Base-by-base conservation (phyloP, 495 filamentous ascomycete species). In the Corynascus novoguineensis region DNA sequence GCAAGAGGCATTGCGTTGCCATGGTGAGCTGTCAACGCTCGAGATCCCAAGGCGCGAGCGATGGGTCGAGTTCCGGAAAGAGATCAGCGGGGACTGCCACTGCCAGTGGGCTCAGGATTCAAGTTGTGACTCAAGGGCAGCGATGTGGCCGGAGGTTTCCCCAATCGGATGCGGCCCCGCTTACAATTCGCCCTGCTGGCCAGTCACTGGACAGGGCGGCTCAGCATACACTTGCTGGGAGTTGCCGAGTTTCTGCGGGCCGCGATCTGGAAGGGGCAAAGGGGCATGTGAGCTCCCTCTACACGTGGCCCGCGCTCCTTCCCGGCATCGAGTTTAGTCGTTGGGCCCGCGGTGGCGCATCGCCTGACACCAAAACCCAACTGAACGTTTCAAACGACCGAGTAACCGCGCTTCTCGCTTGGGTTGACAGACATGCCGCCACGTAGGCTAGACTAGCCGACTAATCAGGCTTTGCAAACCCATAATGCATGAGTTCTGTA, bases 151-250 rank as follows among this genome's bases (percentile, higher is more conserved):
- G 34, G 15, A 5, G 24, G 8, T 28, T 55, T n/a, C n/a, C 49
- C 62, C 62, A 60, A 64, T 61, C 62, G 53, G 57, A 57, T 51
- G 24, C 32, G 6, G 50, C 46, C 45, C 57, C 63, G 53, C 59
- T 31, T 37, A 47, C 38, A 15, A 41, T 45, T 55, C 55, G 45
- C 9, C 6, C 28, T 57, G 22, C 34, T 29, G 15, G 12, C 57
- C 52, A 54, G 35, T 59, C 53, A 28, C 24, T 32, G 17, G 38
- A 40, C 47, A 55, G 54, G 57, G 54, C 47, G 38, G 54, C 14
- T 38, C 11, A 37, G 34, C 34, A 15, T 12, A 15, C n/a, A 15
- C 35, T 12, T n/a, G 29, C 24, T 24, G 1, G 19, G 3, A 4
- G 7, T 3, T 11, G 5, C 11, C 19, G 42, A n/a, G n/a, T n/a